Evolutionary conservation across 768 basidiomycete genomes (phyloP).

Genomic region (Dioszegia aurantiaca): DNA sequence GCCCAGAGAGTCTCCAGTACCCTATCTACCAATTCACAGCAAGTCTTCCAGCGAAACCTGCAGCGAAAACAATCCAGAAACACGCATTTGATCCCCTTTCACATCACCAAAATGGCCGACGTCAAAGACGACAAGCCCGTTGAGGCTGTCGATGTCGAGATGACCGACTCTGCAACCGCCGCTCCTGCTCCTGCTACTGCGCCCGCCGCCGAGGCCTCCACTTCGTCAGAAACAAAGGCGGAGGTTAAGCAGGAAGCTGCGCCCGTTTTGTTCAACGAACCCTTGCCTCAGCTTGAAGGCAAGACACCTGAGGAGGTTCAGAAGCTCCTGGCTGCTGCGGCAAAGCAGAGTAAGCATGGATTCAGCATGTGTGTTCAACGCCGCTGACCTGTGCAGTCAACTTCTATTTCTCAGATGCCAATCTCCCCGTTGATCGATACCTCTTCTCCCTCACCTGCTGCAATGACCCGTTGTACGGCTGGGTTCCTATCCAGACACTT

Average conservation of each 20-base stretch:
- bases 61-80: background rate
- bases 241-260: conserved; percentile 6
- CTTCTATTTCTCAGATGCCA: conserved; percentile 96
- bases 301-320: conserved; percentile 45
- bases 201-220: conserved; percentile 1
- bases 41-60: too few species aligned
- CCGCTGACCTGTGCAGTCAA: conserved; percentile 62
- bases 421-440: conserved; percentile 78
- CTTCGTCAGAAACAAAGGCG: conserved; percentile 3
- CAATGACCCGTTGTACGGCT: conserved; percentile 66
- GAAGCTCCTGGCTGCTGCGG: conserved; percentile 31
- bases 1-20: too few species aligned
- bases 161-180: background rate
- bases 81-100: background rate
- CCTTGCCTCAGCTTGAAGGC: conserved; percentile 33
- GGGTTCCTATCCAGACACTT: conserved; percentile 82
- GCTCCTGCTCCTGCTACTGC: background rate
- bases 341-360: conserved; percentile 50
- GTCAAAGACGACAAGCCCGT: conserved; percentile 1
- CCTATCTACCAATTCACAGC: too few species aligned
- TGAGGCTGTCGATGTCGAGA: conserved; percentile 19
- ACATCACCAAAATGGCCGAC: conserved; percentile 7
- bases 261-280: conserved; percentile 11
- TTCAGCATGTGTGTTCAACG: background rate
- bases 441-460: conserved; percentile 85